Percentiles rank a stretch among this genome's conserved stretches.
These are phyloP conservation scores for Colletotrichum chrysophilum DNA, from an alignment of 2,329 filamentous ascomycete species.

Conservation along the genomic window DNA sequence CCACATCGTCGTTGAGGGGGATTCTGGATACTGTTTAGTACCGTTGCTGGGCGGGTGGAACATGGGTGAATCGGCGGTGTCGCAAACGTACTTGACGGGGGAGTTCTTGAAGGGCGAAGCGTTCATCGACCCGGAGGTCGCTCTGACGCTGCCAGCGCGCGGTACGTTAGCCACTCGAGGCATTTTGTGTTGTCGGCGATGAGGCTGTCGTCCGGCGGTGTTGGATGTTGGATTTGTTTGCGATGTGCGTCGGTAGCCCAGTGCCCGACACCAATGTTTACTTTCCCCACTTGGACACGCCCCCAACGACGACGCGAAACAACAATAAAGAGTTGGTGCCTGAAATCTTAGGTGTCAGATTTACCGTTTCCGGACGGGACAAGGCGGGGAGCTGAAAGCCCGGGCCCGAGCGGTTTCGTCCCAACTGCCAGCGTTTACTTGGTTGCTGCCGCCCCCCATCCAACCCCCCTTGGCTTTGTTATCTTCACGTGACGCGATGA, in stretches of 20 bases:
- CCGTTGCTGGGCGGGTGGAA: conserved; percentile 19
- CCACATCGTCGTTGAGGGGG: conserved; percentile 92
- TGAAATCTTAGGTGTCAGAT: background rate
- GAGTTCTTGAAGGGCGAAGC: conserved; percentile 63
- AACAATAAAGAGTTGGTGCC: conserved; percentile 7
- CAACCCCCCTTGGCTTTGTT: background rate
- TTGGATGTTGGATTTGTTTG: background rate
- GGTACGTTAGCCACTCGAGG: conserved; percentile 63
- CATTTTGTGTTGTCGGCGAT: conserved; percentile 44
- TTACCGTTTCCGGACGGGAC: background rate
- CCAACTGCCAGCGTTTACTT: background rate
- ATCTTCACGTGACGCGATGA: background rate
- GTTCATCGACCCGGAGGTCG: conserved; percentile 49
- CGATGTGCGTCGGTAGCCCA: background rate
- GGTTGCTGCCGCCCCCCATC: background rate
- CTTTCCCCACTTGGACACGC: conserved; percentile 19
- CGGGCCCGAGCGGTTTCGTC: background rate
- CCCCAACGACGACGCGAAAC: conserved; percentile 17
- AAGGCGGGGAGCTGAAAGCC: background rate
- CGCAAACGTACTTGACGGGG: conserved; percentile 56
- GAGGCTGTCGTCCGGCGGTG: conserved; percentile 22
- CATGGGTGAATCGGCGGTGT: background rate
- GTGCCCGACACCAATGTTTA: conserved; percentile 12
- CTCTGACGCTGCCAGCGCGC: conserved; percentile 53
- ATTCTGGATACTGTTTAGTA: conserved; percentile 62